These are phyloP conservation scores for Fremontodendron californicum DNA, from an alignment of 345 rosid genomes.

Conservation along the genomic window DNA sequence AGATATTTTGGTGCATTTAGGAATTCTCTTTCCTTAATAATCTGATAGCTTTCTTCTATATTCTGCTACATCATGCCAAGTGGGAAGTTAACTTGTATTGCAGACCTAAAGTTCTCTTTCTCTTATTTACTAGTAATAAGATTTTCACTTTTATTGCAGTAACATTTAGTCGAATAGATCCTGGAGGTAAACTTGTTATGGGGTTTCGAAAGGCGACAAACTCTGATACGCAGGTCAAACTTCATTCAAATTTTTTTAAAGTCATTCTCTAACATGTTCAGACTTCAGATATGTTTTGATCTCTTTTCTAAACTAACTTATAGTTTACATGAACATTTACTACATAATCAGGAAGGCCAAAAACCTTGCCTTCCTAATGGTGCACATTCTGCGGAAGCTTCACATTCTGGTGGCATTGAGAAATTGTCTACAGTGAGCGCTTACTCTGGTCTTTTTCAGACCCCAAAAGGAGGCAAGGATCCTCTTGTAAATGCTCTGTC, in stretches of 20 bases:
- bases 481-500: conserved; percentile 32
- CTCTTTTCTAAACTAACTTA: neutral
- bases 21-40: too few species aligned
- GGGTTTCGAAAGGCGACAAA: conserved; percentile 73
- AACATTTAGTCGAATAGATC: conserved; percentile 79
- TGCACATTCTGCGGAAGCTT: conserved; percentile 43
- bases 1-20: too few species aligned
- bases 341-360: conserved; percentile 41
- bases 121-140: neutral
- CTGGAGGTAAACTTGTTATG: conserved; percentile 71
- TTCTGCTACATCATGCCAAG: neutral
- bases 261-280: conserved; percentile 1
- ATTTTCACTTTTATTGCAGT: conserved; percentile 36
- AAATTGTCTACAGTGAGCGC: conserved; percentile 35
- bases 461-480: conserved; percentile 35
- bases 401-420: conserved; percentile 46
- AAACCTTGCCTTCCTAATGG: conserved; percentile 36
- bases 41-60: too few species aligned
- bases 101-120: conserved; percentile 2
- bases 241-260: neutral
- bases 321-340: neutral
- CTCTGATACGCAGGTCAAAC: conserved; percentile 50
- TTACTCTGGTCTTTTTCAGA: conserved; percentile 38
- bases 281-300: neutral
- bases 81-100: conserved; percentile 1